phyloP scores from a whole-genome alignment of 2,329 filamentous ascomycete genomes.

The Aspergillus alliaceus region DNA sequence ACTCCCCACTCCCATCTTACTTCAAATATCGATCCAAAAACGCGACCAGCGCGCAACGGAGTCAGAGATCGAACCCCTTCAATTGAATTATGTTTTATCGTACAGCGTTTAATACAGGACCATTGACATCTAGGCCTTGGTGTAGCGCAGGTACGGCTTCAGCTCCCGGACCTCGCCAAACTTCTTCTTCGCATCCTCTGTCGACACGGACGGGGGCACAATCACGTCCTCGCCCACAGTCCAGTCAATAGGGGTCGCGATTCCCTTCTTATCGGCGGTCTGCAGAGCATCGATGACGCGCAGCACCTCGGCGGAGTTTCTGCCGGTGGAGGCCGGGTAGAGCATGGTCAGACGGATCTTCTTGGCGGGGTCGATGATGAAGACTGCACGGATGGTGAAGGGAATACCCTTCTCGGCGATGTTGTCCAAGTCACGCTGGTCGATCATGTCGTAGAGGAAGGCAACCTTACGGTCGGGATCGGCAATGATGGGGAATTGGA shows the following conservation, averaged over 20 bases:
- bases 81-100: background rate
- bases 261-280: conserved; percentile 82
- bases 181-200: conserved; percentile 82
- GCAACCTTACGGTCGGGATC: conserved; percentile 79
- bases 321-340: conserved; percentile 88
- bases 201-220: conserved; percentile 78
- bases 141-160: conserved; percentile 49
- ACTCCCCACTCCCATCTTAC: background rate
- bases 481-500: conserved; percentile 78
- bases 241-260: conserved; percentile 93
- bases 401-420: conserved; percentile 69
- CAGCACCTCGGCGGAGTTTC: conserved; percentile 77
- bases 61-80: background rate
- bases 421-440: conserved; percentile 80
- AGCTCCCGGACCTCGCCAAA: conserved; percentile 71
- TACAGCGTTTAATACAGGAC: background rate
- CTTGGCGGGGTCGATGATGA: conserved; percentile 93
- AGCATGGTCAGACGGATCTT: conserved; percentile 89
- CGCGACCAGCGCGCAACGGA: background rate
- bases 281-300: conserved; percentile 78
- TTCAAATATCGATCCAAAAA: background rate
- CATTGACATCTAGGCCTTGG: background rate
- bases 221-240: conserved; percentile 87
- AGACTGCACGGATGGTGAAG: conserved; percentile 93
- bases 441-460: conserved; percentile 79